These are phyloP conservation scores for Entamoeba invadens DNA, from an alignment of 208 protist genomes.

Conservation along the genomic window DNA sequence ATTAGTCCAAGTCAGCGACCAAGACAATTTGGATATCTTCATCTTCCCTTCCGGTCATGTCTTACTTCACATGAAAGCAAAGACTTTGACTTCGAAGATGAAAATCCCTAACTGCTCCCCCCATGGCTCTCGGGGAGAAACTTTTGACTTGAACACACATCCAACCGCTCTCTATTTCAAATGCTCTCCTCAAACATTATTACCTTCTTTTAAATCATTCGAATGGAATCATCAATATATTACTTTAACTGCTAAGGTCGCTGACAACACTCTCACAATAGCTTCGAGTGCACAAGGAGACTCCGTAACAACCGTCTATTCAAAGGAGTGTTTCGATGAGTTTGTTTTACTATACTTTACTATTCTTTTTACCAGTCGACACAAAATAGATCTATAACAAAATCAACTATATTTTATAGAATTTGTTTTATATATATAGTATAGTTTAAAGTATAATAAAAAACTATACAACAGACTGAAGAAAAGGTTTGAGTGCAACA, in stretches of 20 bases:
- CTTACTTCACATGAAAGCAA: background rate
- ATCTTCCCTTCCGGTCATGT: background rate
- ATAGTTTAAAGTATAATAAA: no score
- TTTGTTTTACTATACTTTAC: no score
- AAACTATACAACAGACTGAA: no score
- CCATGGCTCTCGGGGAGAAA: background rate
- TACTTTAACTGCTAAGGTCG: background rate
- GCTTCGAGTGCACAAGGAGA: background rate
- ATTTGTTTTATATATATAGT: no score
- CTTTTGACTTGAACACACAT: background rate
- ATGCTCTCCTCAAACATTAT: background rate
- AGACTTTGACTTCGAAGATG: background rate
- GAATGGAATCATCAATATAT: background rate
- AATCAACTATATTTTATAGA: no score
- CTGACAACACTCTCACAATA: background rate
- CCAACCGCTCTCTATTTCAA: background rate
- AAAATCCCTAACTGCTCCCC: background rate
- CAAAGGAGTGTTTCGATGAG: background rate
- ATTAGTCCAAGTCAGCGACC: background rate
- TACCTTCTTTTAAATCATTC: background rate
- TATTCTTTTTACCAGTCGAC: no score
- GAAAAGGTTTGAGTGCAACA: background rate
- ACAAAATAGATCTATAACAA: no score
- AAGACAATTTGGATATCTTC: background rate
- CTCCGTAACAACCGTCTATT: background rate